Conservation (phyloP, 345 rosid genomes). For the Eucalyptus shirleyi region DNA sequence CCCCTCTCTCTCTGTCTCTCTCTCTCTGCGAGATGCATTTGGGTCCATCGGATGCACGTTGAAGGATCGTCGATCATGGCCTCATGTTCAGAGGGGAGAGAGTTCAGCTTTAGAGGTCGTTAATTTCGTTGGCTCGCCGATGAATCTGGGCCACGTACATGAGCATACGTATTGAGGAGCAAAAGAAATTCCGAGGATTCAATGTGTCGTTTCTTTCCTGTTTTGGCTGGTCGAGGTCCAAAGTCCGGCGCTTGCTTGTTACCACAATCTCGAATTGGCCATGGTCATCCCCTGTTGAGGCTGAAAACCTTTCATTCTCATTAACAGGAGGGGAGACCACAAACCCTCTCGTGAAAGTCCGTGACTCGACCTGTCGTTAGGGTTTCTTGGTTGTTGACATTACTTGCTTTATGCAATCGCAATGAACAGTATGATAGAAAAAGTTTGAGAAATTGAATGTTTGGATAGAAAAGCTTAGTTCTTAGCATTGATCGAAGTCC, state of each 20-base stretch:
- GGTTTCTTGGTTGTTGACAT: background rate
- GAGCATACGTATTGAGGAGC: background rate
- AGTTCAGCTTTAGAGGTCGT: background rate
- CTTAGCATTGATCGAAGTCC: background rate
- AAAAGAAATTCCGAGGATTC: background rate
- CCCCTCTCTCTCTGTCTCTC: background rate
- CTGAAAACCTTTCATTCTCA: background rate
- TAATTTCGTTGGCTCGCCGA: background rate
- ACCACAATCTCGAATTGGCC: background rate
- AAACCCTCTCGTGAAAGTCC: background rate
- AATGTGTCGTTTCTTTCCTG: background rate
- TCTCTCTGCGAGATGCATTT: background rate
- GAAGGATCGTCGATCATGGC: background rate
- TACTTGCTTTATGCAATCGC: background rate
- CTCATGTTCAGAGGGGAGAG: background rate
- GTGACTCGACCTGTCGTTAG: background rate
- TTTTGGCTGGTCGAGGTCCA: background rate
- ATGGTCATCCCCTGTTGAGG: background rate
- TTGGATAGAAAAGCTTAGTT: background rate
- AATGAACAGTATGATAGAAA: background rate
- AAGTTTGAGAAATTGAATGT: background rate
- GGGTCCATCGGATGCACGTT: background rate
- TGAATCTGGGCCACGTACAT: background rate
- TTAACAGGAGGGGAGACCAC: background rate
- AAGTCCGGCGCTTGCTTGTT: background rate